Evolutionary conservation across 2,329 filamentous ascomycete species (phyloP).

Genomic region (Camptophora hylomeconis): DNA sequence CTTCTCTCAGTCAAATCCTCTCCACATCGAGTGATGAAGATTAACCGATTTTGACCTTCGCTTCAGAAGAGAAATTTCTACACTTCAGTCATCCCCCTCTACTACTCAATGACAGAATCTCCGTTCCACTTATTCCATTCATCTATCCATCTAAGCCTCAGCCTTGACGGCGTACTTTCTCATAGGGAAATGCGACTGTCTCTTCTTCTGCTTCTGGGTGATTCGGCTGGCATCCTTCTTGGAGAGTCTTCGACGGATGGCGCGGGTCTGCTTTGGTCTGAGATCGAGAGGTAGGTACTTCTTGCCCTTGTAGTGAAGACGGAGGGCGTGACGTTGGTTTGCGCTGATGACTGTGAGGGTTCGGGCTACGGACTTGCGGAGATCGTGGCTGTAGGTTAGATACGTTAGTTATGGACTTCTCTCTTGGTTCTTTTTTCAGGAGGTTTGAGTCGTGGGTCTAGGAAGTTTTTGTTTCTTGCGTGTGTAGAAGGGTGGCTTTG

Average conservation of each 20-base stretch:
- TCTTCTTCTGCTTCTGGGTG: slow-evolving; percentile 96
- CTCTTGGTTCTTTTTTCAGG: slow-evolving; percentile 8
- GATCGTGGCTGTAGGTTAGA: slow-evolving; percentile 61
- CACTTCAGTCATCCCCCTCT: slow-evolving; percentile 20
- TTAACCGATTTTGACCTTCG: too few species aligned
- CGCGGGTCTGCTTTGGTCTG: slow-evolving; percentile 94
- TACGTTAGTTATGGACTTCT: slow-evolving; percentile 18
- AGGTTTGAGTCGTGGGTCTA: slow-evolving; percentile 6
- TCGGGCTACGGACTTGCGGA: slow-evolving; percentile 98
- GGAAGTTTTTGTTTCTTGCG: slow-evolving; percentile 1
- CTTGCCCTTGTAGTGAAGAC: slow-evolving; percentile 99
- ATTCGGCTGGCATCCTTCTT: slow-evolving; percentile 74
- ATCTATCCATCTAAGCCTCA: slow-evolving; percentile 16
- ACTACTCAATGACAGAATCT: too few species aligned
- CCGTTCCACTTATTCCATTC: slow-evolving; percentile 21
- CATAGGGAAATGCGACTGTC: slow-evolving; percentile 88
- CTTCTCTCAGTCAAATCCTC: too few species aligned
- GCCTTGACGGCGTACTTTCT: slow-evolving; percentile 98
- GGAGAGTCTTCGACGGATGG: slow-evolving; percentile 89
- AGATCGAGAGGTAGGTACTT: slow-evolving; percentile 98
- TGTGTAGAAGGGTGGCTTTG: neutral
- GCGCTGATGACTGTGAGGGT: slow-evolving; percentile 99
- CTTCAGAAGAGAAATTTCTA: too few species aligned
- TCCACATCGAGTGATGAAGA: too few species aligned
- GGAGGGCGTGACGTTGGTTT: slow-evolving; percentile 96